These are phyloP conservation scores for Aspergillus tamarii DNA, from an alignment of 2,329 filamentous ascomycete genomes.

Conservation along the genomic window DNA sequence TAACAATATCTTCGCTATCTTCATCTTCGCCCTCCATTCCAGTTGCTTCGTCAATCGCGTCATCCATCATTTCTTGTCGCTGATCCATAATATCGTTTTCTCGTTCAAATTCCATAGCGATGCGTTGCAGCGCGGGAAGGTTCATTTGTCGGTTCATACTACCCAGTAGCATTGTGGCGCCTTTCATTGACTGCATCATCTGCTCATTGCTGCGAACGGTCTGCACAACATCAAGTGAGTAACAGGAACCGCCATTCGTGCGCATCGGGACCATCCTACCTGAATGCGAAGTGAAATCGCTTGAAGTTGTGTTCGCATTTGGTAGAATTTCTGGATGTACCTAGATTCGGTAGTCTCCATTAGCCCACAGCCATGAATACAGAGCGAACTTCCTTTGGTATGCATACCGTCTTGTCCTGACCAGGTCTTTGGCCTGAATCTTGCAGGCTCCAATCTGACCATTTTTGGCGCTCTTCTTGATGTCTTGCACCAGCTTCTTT, in stretches of 20 bases:
- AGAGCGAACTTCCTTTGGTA: not conserved
- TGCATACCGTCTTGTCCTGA: slow-evolving; percentile 76
- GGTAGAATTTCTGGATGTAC: slow-evolving; percentile 97
- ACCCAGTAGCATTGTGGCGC: slow-evolving; percentile 85
- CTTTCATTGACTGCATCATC: slow-evolving; percentile 99
- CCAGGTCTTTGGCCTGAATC: slow-evolving; percentile 96
- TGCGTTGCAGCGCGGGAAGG: slow-evolving; percentile 88
- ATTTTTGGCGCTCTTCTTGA: slow-evolving; percentile 98
- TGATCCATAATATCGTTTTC: slow-evolving; percentile 99
- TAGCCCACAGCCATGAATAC: not conserved
- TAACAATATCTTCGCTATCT: slow-evolving; percentile 94
- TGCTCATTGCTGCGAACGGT: slow-evolving; percentile 98
- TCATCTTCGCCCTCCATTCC: slow-evolving; percentile 82
- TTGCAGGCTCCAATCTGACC: slow-evolving; percentile 98
- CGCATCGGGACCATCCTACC: slow-evolving; percentile 54
- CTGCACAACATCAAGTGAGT: slow-evolving; percentile 50
- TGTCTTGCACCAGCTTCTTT: slow-evolving; percentile 93
- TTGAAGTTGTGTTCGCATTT: slow-evolving; percentile 95
- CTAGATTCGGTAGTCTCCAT: slow-evolving; percentile 45
- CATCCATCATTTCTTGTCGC: slow-evolving; percentile 99
- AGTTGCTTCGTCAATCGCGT: slow-evolving; percentile 95
- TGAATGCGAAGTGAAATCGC: slow-evolving; percentile 94
- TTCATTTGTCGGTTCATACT: slow-evolving; percentile 99
- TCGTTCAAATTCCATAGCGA: slow-evolving; percentile 98
- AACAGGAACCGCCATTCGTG: not conserved